Evolutionary conservation across 345 rosid genomes (phyloP), one percentile per base, ranked within the genome.

Genomic region (Aquilaria sinensis): DNA sequence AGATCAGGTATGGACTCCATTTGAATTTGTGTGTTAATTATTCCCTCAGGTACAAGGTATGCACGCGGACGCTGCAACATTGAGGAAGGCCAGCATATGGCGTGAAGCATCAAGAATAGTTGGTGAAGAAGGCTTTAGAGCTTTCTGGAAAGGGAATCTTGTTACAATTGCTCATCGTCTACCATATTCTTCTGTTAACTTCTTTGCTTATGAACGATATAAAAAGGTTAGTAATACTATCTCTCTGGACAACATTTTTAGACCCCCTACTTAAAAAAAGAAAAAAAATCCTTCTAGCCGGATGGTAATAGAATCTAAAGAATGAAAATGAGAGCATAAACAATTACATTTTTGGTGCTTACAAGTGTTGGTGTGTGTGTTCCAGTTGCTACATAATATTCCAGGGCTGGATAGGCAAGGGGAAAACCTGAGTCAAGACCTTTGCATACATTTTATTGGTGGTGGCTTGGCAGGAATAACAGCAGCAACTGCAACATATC

Each of bases 401-500:
- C 81, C 85, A 45, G 88, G 73, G 54, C 15, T 79, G 72, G 91
- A 84, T 57, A 83, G 66, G 51, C 79, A 57, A 54, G 72, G 68
- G 64, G 77, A 60, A 51, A 81, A 73, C 76, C 69, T 73, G 69
- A 75, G 84, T 53, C 71, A 87, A 53, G 78, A 85, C 62, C 72
- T 82, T 47, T 79, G 82, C 66, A 81, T 90, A 57, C 95, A 85
- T 75, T 90, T 88, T 80, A 62, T 86, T 41, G 90, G 83, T 11
- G 96, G 96, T 72, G 97, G 97, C 60, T 77, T 88, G 73, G 92
- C 99, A 31, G 99, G 99, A 80, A 80, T 90, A 70, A 90, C 95
- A 16, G 99, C 99, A 81, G 97, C 99, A 48, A 80, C 97, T 62
- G 88, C 85, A 50, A 86, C 97, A 31, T 90, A 94, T 77, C 99